Evolutionary conservation across 176 grass and related monocot species (phyloP).

Genomic region (Oryza meridionalis): DNA sequence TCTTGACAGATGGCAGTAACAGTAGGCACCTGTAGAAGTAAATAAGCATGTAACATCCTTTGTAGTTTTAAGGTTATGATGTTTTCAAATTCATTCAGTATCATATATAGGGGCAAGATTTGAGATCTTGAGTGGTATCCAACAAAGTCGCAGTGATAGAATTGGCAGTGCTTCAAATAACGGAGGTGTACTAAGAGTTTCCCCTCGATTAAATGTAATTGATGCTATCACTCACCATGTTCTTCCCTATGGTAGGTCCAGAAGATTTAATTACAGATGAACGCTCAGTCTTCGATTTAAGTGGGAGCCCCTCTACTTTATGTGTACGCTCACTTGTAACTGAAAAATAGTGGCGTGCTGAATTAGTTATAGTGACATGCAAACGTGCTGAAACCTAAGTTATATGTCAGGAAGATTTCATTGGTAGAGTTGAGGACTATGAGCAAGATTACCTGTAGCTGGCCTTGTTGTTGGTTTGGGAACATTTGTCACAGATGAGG

Average conservation of each 20-base stretch:
- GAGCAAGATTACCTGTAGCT: constrained; percentile 42
- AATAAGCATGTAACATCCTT: constrained; percentile 3
- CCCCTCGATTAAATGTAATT: background rate
- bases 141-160: background rate
- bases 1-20: background rate
- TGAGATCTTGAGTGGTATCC: constrained; percentile 1
- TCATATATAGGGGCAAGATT: constrained; percentile 6
- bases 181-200: background rate
- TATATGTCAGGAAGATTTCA: background rate
- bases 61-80: background rate
- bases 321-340: constrained; percentile 37
- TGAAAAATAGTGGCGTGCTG: constrained; percentile 38
- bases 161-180: constrained; percentile 1
- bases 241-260: constrained; percentile 24
- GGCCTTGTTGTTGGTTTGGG: constrained; percentile 44
- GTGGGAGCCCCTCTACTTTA: constrained; percentile 35
- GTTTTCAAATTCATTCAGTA: background rate
- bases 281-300: constrained; percentile 45
- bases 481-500: constrained; percentile 33
- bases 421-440: background rate
- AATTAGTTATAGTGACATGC: constrained; percentile 9
- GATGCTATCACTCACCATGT: constrained; percentile 50
- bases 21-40: constrained; percentile 46
- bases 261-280: background rate
- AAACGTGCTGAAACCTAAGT: background rate